phyloP scores from a whole-genome alignment of 305 asterid species.

The Fraxinus sp. region DNA sequence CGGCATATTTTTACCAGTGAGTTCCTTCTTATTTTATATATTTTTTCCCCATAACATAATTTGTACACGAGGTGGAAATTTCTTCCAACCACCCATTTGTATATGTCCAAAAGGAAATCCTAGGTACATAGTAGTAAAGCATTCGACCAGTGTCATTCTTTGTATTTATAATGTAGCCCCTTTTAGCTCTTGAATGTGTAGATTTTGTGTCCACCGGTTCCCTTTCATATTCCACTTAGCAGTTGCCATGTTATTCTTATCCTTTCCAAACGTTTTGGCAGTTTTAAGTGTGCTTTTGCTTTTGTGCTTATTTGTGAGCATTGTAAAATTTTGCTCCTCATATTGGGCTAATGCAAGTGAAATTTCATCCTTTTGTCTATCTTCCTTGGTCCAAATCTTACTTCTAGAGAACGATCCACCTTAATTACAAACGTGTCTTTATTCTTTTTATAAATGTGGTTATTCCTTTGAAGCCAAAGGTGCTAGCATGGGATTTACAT shows the following conservation, averaged over 20 bases:
- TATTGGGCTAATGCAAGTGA: constrained; percentile 26
- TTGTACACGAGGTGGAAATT: constrained; percentile 35
- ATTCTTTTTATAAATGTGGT: background rate
- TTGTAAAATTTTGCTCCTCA: constrained; percentile 21
- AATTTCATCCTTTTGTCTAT: background rate
- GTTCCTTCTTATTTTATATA: constrained; percentile 15
- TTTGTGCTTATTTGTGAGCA: constrained; percentile 14
- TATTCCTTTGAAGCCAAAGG: background rate
- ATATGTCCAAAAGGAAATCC: constrained; percentile 32
- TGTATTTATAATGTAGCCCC: constrained; percentile 35
- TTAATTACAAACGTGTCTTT: background rate
- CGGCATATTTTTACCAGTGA: constrained; percentile 22
- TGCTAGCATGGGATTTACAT: background rate
- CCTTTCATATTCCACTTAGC: background rate
- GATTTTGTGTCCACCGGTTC: constrained; percentile 9
- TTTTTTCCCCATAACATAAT: constrained; percentile 10
- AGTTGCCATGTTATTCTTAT: background rate
- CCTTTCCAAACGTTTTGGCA: background rate
- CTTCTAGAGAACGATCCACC: background rate
- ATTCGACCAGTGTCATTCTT: constrained; percentile 39
- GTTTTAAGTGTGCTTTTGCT: constrained; percentile 14
- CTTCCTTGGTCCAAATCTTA: background rate
- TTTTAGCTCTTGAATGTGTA: constrained; percentile 15
- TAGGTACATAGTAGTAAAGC: constrained; percentile 47
- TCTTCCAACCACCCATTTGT: constrained; percentile 43